Percentiles rank a stretch among this genome's conserved stretches.
These are phyloP conservation scores for Mycena indigotica DNA, from an alignment of 768 basidiomycete species.

Conservation along the genomic window DNA sequence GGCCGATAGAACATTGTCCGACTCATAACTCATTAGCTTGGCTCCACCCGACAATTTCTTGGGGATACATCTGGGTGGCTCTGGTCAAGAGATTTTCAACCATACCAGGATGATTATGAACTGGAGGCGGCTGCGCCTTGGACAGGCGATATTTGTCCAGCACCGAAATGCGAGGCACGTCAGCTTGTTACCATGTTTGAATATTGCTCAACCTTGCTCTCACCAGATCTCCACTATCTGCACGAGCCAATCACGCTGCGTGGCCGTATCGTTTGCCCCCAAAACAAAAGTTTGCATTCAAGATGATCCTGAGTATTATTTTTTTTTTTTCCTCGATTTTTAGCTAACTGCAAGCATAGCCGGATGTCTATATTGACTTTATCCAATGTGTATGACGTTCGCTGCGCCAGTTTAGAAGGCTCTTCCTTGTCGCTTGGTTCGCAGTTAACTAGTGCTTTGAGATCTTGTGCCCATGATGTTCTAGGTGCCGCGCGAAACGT, in stretches of 20 bases:
- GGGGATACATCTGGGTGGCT: conserved; percentile 17
- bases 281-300: conserved; percentile 18
- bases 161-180: background rate
- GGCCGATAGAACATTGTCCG: background rate
- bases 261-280: conserved; percentile 17
- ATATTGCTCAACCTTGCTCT: background rate
- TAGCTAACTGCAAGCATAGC: background rate
- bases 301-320: conserved; percentile 9
- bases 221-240: conserved; percentile 12
- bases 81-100: background rate
- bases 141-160: conserved; percentile 13
- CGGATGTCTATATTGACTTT: conserved; percentile 13
- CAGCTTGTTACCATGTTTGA: background rate
- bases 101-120: background rate
- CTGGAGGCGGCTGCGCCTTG: conserved; percentile 11
- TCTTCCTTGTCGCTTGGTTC: conserved; percentile 13
- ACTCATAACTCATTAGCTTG: background rate
- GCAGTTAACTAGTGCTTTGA: no score
- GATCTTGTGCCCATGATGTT: no score
- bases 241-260: conserved; percentile 5
- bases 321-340: background rate
- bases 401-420: conserved; percentile 15
- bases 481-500: conserved; percentile 11
- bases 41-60: conserved; percentile 6
- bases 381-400: conserved; percentile 13